Base-by-base conservation (phyloP, 495 filamentous ascomycete species). In the Penicillium taxi region DNA sequence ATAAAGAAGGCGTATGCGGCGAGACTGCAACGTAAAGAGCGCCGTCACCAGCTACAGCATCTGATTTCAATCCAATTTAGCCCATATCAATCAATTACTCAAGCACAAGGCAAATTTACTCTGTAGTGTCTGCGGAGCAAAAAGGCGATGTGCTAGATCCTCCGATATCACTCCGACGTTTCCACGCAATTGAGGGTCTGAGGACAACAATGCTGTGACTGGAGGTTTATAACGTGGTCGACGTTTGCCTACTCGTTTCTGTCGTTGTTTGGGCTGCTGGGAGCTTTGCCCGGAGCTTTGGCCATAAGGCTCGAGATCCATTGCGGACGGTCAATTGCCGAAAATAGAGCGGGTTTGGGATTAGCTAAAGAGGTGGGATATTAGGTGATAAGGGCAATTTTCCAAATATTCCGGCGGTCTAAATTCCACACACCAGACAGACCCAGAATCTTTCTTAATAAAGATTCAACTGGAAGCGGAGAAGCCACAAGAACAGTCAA, bases 101-200 rank as follows among this genome's bases (percentile, higher is more conserved):
- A 18, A 27, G 14, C 21, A 9, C 27, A 12, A 6, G 8, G 26
- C 2, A 15, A 38, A 26, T 30, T 60, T 39, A 67, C 64, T 57
- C 43, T 54, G 47, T 39, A 61, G 50, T 26, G 58, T 53, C 17
- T 64, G 45, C 11, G 73, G 69, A 16, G 80, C 83, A 52, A 94
- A 94, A 27, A 96, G 71, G 53, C 93, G 82, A 19, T 70, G 67
- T 41, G 83, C 86, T 22, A 98, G 70, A 56, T 94, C 84, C 48
- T 89, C 82, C 12, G 89, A 93, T 33, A 98, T 54, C 28, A 91
- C 76, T 30, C 86, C 91, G 20, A 87, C 75, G 44, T 93, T 86
- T n/a, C 84, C 86, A 63, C 81, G 86, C 47, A 94, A 67, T 59
- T 88, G 81, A 51, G 83, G 80, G 50, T 94, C 86, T 22, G 90